phyloP scores from a whole-genome alignment of 805 yeast genomes.

The Yamadazyma scolyti region DNA sequence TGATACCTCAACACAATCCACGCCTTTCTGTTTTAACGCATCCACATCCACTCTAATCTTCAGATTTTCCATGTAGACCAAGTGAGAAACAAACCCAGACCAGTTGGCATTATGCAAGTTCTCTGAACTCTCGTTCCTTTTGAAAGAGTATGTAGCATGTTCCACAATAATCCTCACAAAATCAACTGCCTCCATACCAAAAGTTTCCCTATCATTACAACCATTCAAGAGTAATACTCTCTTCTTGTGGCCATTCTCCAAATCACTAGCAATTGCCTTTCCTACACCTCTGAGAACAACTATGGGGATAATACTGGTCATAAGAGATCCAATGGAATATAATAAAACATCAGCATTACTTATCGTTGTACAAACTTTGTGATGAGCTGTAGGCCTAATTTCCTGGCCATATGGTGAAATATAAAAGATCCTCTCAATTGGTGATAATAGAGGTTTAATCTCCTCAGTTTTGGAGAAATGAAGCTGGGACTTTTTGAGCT shows the following conservation, averaged over 20 bases:
- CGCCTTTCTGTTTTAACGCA: constrained; percentile 37
- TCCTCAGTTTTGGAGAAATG: constrained; percentile 60
- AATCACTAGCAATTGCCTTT: constrained; percentile 43
- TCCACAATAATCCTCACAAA: constrained; percentile 54
- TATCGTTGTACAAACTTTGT: constrained; percentile 53
- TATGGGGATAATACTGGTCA: constrained; percentile 84
- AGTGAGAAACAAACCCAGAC: constrained; percentile 57
- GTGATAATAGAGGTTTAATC: constrained; percentile 62
- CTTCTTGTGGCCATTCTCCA: constrained; percentile 14
- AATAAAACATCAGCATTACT: constrained; percentile 52
- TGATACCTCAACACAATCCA: constrained; percentile 44
- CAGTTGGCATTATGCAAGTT: constrained; percentile 22
- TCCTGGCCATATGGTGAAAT: constrained; percentile 88
- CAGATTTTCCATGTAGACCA: constrained; percentile 51
- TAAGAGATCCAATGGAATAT: constrained; percentile 82
- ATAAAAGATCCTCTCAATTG: constrained; percentile 70
- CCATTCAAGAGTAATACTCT: constrained; percentile 74
- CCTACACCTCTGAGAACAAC: constrained; percentile 72
- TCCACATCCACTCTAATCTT: constrained; percentile 48
- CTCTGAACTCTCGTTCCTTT: constrained; percentile 8
- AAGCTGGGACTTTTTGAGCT: constrained; percentile 67
- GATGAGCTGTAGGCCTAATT: constrained; percentile 69
- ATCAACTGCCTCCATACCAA: constrained; percentile 57
- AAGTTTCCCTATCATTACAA: constrained; percentile 73
- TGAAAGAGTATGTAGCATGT: constrained; percentile 52